Evolutionary conservation across 1,284 basidiomycete species (phyloP).

Genomic region (Puccinia coronata): DNA sequence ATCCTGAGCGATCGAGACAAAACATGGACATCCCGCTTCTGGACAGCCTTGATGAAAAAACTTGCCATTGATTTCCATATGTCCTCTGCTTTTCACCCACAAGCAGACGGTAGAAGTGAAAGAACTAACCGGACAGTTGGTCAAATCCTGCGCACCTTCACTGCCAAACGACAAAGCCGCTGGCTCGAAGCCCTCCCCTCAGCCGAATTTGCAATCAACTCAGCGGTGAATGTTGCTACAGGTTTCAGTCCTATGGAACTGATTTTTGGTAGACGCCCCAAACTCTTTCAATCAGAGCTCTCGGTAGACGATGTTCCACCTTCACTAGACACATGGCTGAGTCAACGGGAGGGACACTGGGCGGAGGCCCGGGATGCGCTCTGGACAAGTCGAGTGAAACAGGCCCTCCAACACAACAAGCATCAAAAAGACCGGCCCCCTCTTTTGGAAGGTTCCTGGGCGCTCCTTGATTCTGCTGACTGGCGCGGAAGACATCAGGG

Average conservation of each 20-base stretch:
- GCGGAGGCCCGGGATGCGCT: neutral
- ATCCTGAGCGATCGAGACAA: constrained; percentile 55
- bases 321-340: neutral
- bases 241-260: constrained; percentile 50
- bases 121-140: constrained; percentile 57
- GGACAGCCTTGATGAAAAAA: constrained; percentile 51
- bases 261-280: constrained; percentile 48
- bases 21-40: constrained; percentile 55
- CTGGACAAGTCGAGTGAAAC: neutral
- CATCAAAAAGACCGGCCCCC: neutral
- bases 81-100: constrained; percentile 52
- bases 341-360: neutral
- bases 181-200: constrained; percentile 50
- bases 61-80: neutral
- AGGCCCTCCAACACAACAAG: constrained; percentile 11
- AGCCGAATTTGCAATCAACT: constrained; percentile 51
- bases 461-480: neutral
- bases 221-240: constrained; percentile 50
- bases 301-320: neutral
- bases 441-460: neutral
- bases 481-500: neutral
- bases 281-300: constrained; percentile 50
- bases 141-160: constrained; percentile 51
- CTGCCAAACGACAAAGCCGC: constrained; percentile 54
- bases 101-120: constrained; percentile 52